Evolutionary conservation across 345 rosid species (phyloP), one percentile per base, ranked within the genome.

Genomic region (Citrus cavaleriei): DNA sequence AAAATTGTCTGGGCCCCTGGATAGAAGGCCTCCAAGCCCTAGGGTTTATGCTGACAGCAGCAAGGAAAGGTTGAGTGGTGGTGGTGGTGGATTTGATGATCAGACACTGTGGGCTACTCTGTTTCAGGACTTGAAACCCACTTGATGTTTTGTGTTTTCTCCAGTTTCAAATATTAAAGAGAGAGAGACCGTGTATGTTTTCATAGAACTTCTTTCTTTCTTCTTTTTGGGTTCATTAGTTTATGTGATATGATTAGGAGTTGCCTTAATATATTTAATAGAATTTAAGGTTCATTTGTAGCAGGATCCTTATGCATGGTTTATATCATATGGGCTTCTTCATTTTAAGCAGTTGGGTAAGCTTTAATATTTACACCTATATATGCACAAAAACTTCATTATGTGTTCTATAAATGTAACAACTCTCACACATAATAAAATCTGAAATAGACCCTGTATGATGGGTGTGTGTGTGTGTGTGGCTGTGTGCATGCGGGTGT

Each of bases 71-170:
- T 64, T 14, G 4, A 61, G 81, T 12, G 84, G 77, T 8, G 85
- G 77, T 63, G 76, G 72, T 10, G 75, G 28, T 58, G 81, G 78
- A 40, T 82, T 74, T 35, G 90, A 83, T 24, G 90, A 88, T 75
- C 88, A 84, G 1, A 80, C 89, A 42, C 80, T 84, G 4, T 93
- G 95, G 98, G 81, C 89, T 76, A 58, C 89, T 58, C 77, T 93
- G 66, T 95, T 95, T 81, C 91, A 85, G 40, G 93, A 90, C 81
- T 80, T 93, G 90, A 90, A 91, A 73, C 98, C 98, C n/a, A 93
- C 94, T 80, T 93, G 85, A 91, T 54, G 4, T 21, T 4, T 22
- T 25, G 25, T 69, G 40, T 10, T 64, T 68, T 73, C 40, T 5
- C 28, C 35, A 55, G 24, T 57, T 57, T 57, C n/a, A 57, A 46